Base-by-base conservation (phyloP, 2,329 filamentous ascomycete species). In the Exophiala viscosa region DNA sequence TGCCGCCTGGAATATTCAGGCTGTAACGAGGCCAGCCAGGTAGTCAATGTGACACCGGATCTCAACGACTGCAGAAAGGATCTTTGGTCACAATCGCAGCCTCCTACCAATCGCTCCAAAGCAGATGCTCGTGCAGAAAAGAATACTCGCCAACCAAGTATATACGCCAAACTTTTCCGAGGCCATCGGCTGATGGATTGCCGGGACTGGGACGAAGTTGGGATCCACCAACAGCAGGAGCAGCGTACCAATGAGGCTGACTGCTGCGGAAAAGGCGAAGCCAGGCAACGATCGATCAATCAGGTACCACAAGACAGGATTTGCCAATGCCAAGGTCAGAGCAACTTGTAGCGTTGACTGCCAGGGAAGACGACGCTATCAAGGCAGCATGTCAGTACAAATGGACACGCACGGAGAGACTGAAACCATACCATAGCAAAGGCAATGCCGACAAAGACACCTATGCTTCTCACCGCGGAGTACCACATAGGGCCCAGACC, bases 91-190 rank as follows among this genome's bases (percentile, higher is more conserved):
- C 45, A 63, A 46, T 48, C 59, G 60, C 59, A 97, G 72, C 57
- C 88, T 79, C 58, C 93, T 79, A 10, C 93, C 93, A 65, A 99
- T 90, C 66, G 96, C 97, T 9, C 93, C 93, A 76, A 99, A 96
- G 71, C 91, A 96, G 8, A 97, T 83, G 62, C 89, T 90, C 65
- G 89, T 95, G 71, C 93, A 96, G 68, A 96, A 99, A 45, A 99
- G 73, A 20, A 97, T 90, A 65, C 90, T 96, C 18, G 92, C 78
- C 65, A 96, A 86, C 92, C 93, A 99, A 3, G 90, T 88, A 10
- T 84, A 85, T 14, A 87, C 52, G 79, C 80, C 54, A 81, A 74
- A 41, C 79, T 82, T 59, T 74, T 82, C 58, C 63, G 60, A 67
- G 61, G 60, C 57, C 57, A 54, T 64, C 62, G 53, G 67, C 67